Conservation (phyloP, 768 basidiomycete genomes). For the Tylopilus vinaceipallidus region DNA sequence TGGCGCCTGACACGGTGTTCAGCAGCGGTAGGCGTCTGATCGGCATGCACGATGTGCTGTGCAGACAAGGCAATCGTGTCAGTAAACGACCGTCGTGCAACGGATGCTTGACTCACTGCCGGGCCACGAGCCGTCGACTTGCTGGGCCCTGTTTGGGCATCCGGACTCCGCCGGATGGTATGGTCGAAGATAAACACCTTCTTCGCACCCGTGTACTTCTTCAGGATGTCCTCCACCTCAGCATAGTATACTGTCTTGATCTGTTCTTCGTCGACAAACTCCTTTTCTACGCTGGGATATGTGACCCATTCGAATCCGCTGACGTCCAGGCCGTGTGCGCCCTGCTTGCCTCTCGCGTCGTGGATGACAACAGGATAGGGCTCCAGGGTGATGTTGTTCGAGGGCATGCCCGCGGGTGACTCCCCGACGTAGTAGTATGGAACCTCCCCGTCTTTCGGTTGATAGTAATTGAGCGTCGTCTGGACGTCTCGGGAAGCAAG, state of each 20-base stretch:
- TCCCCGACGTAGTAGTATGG: slow-evolving; percentile 33
- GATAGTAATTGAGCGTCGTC: slow-evolving; percentile 37
- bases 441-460: slow-evolving; percentile 20
- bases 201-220: slow-evolving; percentile 35
- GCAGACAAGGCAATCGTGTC: neutral
- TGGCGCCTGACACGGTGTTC: slow-evolving; percentile 35
- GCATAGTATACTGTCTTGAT: slow-evolving; percentile 37
- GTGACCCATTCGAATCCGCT: slow-evolving; percentile 40
- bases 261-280: slow-evolving; percentile 35
- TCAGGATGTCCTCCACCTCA: slow-evolving; percentile 39
- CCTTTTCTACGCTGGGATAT: slow-evolving; percentile 32
- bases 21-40: slow-evolving; percentile 38
- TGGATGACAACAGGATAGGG: slow-evolving; percentile 17
- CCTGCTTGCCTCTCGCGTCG: slow-evolving; percentile 30
- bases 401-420: slow-evolving; percentile 23
- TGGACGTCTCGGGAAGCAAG: slow-evolving; percentile 32
- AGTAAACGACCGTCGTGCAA: neutral
- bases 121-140: slow-evolving; percentile 19
- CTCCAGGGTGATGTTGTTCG: slow-evolving; percentile 24
- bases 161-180: slow-evolving; percentile 30
- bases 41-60: slow-evolving; percentile 40
- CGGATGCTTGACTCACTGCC: slow-evolving; percentile 22
- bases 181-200: slow-evolving; percentile 42
- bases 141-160: neutral
- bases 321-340: slow-evolving; percentile 28